Base-by-base conservation (phyloP, 2,329 filamentous ascomycete genomes). In the Harringtonia lauricola region DNA sequence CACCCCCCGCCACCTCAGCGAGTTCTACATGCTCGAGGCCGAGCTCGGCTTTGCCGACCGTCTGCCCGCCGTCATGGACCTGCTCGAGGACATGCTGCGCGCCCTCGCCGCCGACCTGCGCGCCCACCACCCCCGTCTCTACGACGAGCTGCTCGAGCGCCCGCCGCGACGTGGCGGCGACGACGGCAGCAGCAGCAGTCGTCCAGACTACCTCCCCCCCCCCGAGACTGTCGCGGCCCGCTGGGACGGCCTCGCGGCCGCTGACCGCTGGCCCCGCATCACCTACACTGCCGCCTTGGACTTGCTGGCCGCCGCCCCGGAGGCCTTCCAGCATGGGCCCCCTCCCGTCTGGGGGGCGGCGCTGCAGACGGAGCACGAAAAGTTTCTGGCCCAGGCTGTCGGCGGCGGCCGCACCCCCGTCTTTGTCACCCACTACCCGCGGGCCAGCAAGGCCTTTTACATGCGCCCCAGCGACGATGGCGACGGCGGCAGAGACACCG, bases 21-120 rank as follows among this genome's bases (percentile, higher is more conserved):
- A 98, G 58, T 96, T 98, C 57, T 96, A 96, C 65, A 96, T 98
- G 92, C 75, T 98, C 3, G 92, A 98, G 63, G 89, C 82, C 15
- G 92, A 98, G 62, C 69, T 89, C 59, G 82, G 79, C 55, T 95
- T 95, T 59, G 75, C 82, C 35, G 71, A 84, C 38, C 67, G 79
- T 50, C 69, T 95, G 51, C 66, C 73, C 26, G 67, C 74, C 22
- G 70, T 98, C 53, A 92, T 94, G 74, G 70, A 81, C 45, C 62
- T 90, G n/a, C 75, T 87, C 2, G 87, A 96, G 60, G 70, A 80
- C 43, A 79, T 95, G 72, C 68, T 95, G 41, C 76, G 76, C 35
- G 66, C 67, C 58, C 51, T 74, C 51, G 56, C 56, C 46, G 64
- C 51, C 12, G 59, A 60, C 13, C 54, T n/a, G n/a, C n/a, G n/a